These are phyloP conservation scores for Diplotaxis tenuifolia DNA, from an alignment of 345 rosid genomes.

Conservation along the genomic window DNA sequence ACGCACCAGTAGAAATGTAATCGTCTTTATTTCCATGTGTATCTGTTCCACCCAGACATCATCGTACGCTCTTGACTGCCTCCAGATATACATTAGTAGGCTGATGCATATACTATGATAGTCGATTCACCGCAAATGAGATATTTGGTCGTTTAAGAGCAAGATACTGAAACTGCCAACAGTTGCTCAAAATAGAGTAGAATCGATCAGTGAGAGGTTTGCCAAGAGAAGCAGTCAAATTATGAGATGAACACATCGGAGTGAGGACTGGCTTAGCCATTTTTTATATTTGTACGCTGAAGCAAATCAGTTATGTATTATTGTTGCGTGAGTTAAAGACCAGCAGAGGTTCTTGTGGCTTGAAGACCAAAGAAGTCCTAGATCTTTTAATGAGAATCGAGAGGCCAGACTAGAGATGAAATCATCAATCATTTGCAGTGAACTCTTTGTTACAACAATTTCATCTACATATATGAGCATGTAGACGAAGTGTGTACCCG, in stretches of 20 bases:
- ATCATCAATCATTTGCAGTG: not conserved
- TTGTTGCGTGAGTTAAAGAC: not conserved
- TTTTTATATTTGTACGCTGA: not conserved
- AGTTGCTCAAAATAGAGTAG: not conserved
- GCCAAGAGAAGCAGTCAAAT: not conserved
- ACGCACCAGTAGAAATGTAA: too few species aligned
- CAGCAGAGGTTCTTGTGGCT: not conserved
- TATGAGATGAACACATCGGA: not conserved
- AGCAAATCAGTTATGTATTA: not conserved
- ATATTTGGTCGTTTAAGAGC: not conserved
- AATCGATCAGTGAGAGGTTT: not conserved
- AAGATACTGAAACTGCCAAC: not conserved
- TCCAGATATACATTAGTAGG: not conserved
- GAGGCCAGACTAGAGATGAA: not conserved
- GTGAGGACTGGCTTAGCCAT: not conserved
- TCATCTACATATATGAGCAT: not conserved
- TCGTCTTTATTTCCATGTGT: too few species aligned
- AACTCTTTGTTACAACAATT: not conserved
- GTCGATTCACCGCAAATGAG: not conserved
- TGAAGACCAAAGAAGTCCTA: not conserved
- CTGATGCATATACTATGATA: not conserved
- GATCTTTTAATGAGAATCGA: not conserved
- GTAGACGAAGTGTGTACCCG: not conserved
- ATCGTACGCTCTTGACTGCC: too few species aligned
- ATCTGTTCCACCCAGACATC: too few species aligned